phyloP scores from a whole-genome alignment of 306 rosid species.

The Quercus robur region DNA sequence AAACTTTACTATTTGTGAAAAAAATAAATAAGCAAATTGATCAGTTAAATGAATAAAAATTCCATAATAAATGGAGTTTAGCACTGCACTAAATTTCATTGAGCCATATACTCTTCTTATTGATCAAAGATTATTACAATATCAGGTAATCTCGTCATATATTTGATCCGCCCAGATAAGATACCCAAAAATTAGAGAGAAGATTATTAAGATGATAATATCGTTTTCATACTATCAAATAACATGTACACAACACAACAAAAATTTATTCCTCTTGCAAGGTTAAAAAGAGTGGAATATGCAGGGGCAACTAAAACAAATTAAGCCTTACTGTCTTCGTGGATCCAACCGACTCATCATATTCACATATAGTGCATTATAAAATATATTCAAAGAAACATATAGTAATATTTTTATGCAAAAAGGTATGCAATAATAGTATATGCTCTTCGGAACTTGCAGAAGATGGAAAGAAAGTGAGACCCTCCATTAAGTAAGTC shows the following conservation, averaged over 20 bases:
- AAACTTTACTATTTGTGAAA: too few species aligned
- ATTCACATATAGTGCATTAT: not conserved
- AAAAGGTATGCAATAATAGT: not conserved
- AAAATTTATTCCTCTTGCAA: too few species aligned
- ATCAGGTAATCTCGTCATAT: not conserved
- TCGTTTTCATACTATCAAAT: too few species aligned
- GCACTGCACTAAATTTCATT: too few species aligned
- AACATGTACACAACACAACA: too few species aligned
- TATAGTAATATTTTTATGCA: not conserved
- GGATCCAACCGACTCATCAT: not conserved
- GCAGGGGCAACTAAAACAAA: not conserved
- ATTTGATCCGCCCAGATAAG: conserved; percentile 1
- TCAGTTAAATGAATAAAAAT: too few species aligned
- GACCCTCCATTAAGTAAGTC: not conserved
- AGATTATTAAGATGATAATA: too few species aligned
- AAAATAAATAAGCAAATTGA: too few species aligned
- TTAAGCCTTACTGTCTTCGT: not conserved
- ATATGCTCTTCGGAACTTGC: not conserved
- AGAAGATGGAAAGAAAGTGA: not conserved
- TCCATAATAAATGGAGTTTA: too few species aligned
- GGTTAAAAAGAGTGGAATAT: too few species aligned
- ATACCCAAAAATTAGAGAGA: too few species aligned
- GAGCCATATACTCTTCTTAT: not conserved
- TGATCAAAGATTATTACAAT: conserved; percentile 11
- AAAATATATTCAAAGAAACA: not conserved